A percentile compares a stretch with the other conserved stretches of the same genome.
These are phyloP conservation scores for Russula earlei DNA, from an alignment of 768 basidiomycete genomes.

Conservation along the genomic window DNA sequence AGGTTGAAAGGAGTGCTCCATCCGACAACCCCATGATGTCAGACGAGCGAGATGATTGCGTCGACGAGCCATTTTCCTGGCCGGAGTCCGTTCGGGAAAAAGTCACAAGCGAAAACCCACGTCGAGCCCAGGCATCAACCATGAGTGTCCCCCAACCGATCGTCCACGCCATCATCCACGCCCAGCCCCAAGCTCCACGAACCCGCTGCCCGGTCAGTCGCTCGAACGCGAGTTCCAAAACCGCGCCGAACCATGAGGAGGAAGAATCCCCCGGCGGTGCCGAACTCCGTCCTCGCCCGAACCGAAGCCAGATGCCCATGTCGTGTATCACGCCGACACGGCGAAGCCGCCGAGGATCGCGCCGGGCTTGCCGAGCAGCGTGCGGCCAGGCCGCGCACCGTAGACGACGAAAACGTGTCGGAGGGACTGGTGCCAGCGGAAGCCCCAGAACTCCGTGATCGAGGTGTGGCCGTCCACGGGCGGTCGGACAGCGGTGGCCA, in stretches of 20 bases:
- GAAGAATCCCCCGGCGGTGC: constrained; percentile 42
- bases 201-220: constrained; percentile 36
- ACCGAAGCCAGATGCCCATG: constrained; percentile 48
- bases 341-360: constrained; percentile 33
- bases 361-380: too few species aligned
- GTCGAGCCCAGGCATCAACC: constrained; percentile 14
- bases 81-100: neutral
- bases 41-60: neutral
- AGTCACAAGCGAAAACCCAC: constrained; percentile 9
- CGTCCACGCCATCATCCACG: constrained; percentile 47
- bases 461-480: too few species aligned
- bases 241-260: constrained; percentile 46
- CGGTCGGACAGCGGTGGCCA: too few species aligned
- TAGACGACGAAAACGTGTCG: too few species aligned
- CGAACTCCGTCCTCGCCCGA: constrained; percentile 46
- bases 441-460: too few species aligned
- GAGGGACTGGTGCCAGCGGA: too few species aligned
- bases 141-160: constrained; percentile 31
- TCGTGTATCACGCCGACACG: constrained; percentile 53
- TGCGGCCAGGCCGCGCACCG: too few species aligned
- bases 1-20: neutral
- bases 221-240: constrained; percentile 41
- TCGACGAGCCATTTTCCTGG: constrained; percentile 8
- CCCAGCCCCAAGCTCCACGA: constrained; percentile 38
- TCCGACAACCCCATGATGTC: neutral